These are phyloP conservation scores for Trapa incisa DNA, from an alignment of 345 rosid genomes.

Conservation along the genomic window DNA sequence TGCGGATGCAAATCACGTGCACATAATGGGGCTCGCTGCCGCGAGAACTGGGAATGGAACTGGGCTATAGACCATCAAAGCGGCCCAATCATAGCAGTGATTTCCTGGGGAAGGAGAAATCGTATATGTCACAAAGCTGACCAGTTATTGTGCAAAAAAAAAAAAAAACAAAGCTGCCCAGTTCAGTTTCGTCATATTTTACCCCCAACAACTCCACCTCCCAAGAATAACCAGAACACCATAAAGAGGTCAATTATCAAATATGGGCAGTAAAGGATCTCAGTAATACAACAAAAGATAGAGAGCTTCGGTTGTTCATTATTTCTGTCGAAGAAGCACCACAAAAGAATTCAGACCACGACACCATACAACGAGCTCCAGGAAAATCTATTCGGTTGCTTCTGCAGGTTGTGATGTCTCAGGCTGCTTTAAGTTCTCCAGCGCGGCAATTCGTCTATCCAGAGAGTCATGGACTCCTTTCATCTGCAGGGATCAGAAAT, in stretches of 20 bases:
- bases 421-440: constrained; percentile 69
- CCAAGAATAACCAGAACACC: not conserved
- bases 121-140: no score
- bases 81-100: no score
- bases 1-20: no score
- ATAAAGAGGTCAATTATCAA: not conserved
- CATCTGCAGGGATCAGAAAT: constrained; percentile 27
- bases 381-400: constrained; percentile 36
- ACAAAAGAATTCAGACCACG: not conserved
- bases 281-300: not conserved
- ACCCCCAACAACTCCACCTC: no score
- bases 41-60: no score
- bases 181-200: no score
- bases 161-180: no score
- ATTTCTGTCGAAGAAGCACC: not conserved
- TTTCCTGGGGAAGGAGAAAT: no score
- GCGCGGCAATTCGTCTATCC: constrained; percentile 53
- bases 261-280: not conserved
- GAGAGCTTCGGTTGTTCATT: not conserved
- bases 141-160: no score
- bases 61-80: no score
- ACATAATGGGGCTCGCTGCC: no score
- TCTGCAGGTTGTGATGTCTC: constrained; percentile 51
- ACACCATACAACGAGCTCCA: constrained; percentile 4
- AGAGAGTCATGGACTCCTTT: constrained; percentile 53